phyloP scores from a whole-genome alignment of 225 moss, liverwort and hornwort genomes.

The Pseudoscleropodium purum region DNA sequence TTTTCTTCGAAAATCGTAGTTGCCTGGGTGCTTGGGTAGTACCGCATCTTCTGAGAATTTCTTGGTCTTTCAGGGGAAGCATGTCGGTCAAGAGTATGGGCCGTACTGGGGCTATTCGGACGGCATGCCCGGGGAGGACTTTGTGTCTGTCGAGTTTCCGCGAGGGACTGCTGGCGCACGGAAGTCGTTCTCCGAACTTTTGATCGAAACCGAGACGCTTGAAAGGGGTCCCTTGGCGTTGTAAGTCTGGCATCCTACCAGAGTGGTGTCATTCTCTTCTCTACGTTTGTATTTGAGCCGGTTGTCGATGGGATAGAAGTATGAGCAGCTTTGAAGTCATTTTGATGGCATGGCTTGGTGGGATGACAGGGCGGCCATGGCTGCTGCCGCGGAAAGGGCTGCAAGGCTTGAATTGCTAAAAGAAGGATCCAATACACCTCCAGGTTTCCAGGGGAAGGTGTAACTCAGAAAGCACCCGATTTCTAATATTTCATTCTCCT shows the following conservation, averaged over 20 bases:
- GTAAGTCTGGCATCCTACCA: background rate
- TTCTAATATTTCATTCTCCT: background rate
- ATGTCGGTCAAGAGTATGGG: background rate
- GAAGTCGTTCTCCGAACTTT: slow-evolving; percentile 45
- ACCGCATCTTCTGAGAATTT: background rate
- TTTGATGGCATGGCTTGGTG: background rate
- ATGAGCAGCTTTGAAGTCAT: background rate
- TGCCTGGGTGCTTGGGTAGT: no score
- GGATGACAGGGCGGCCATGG: slow-evolving; percentile 22
- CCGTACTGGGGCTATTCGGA: slow-evolving; percentile 22
- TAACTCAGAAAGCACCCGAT: background rate
- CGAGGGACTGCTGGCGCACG: background rate
- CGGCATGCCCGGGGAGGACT: background rate
- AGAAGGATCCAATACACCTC: background rate
- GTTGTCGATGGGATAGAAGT: background rate
- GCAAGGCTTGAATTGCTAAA: background rate
- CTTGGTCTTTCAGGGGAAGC: background rate
- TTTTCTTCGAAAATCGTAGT: background rate
- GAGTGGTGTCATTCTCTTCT: background rate
- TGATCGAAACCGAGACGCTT: slow-evolving; percentile 23
- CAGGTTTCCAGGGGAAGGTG: slow-evolving; percentile 5
- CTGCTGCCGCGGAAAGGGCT: slow-evolving; percentile 25
- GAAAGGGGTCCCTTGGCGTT: slow-evolving; percentile 31
- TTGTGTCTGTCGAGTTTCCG: background rate
- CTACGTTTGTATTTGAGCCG: background rate